A percentile compares a stretch with the other conserved stretches of the same genome.
phyloP scores from a whole-genome alignment of 192 early-diverging fungal genomes.

The Coemansia sp. region DNA sequence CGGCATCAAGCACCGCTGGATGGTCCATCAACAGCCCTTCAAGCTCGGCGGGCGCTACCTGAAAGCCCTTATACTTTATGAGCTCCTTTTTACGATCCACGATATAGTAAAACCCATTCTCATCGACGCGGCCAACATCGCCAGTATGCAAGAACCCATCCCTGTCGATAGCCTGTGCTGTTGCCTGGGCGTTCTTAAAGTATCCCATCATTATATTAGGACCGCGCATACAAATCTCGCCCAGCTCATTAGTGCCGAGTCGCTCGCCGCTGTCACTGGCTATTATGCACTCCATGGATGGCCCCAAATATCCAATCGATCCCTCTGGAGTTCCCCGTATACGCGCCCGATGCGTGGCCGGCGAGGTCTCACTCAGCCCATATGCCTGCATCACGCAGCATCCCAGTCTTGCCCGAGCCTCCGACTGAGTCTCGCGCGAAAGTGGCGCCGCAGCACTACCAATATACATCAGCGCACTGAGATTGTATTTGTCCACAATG shows the following conservation, averaged over 20 bases:
- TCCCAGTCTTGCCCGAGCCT: conserved; percentile 51
- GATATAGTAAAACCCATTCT: no score
- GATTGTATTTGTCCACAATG: conserved; percentile 69
- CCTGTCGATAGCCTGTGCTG: conserved; percentile 64
- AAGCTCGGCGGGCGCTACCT: no score
- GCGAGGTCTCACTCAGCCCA: conserved; percentile 66
- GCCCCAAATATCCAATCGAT: conserved; percentile 71
- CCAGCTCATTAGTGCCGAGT: conserved; percentile 62
- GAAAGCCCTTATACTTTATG: no score
- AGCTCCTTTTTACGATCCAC: no score
- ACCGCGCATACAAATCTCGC: conserved; percentile 84
- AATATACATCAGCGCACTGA: conserved; percentile 64
- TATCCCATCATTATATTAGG: conserved; percentile 91
- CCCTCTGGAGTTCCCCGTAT: conserved; percentile 36
- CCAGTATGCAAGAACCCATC: conserved; percentile 61
- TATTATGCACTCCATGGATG: conserved; percentile 74
- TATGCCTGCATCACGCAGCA: conserved; percentile 61
- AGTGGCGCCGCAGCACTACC: conserved; percentile 83
- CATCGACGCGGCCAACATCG: no score
- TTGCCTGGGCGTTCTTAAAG: conserved; percentile 78
- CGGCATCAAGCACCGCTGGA: conserved; percentile 50
- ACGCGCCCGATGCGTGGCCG: conserved; percentile 34
- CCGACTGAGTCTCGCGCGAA: conserved; percentile 62
- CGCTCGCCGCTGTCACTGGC: conserved; percentile 72
- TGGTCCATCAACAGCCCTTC: no score